A percentile compares a stretch with the other conserved stretches of the same genome.
phyloP scores from a whole-genome alignment of 2,329 filamentous ascomycete species.

The Aphanoascus verrucosus region DNA sequence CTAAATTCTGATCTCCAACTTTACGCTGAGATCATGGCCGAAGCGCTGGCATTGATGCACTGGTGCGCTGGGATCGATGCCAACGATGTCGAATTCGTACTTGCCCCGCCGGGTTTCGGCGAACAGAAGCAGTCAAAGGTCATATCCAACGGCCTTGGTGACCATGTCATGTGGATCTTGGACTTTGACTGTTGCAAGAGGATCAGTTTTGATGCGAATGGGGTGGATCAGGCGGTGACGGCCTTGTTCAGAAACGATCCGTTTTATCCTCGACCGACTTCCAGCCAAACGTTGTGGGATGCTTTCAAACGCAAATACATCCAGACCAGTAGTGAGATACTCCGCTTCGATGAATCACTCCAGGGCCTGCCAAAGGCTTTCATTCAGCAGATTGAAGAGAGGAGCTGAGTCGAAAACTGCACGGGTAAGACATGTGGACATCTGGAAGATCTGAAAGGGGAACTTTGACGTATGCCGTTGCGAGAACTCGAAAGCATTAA shows the following conservation, averaged over 20 bases:
- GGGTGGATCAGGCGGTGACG: conserved; percentile 34
- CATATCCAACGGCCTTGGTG: conserved; percentile 21
- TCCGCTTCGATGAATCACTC: background rate
- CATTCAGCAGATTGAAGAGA: conserved; percentile 9
- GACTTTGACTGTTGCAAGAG: conserved; percentile 39
- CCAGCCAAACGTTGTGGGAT: conserved; percentile 19
- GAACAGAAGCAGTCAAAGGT: background rate
- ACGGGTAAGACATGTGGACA: too few species aligned
- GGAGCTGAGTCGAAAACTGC: background rate
- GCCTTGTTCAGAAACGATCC: conserved; percentile 44
- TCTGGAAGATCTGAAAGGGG: too few species aligned
- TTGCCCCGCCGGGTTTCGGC: conserved; percentile 22
- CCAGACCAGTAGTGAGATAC: conserved; percentile 9
- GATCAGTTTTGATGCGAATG: conserved; percentile 32
- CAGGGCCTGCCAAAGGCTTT: conserved; percentile 5
- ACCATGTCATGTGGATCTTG: conserved; percentile 37
- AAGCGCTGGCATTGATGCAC: conserved; percentile 42
- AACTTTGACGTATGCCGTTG: too few species aligned
- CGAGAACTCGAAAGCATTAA: too few species aligned
- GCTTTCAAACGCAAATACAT: conserved; percentile 23
- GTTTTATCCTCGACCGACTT: conserved; percentile 38
- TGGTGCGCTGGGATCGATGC: conserved; percentile 42
- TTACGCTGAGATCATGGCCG: conserved; percentile 41
- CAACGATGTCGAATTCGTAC: conserved; percentile 48
- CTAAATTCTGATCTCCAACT: conserved; percentile 20